phyloP scores from a whole-genome alignment of 1,139 yeast species.

The Geotrichum bryndzae region DNA sequence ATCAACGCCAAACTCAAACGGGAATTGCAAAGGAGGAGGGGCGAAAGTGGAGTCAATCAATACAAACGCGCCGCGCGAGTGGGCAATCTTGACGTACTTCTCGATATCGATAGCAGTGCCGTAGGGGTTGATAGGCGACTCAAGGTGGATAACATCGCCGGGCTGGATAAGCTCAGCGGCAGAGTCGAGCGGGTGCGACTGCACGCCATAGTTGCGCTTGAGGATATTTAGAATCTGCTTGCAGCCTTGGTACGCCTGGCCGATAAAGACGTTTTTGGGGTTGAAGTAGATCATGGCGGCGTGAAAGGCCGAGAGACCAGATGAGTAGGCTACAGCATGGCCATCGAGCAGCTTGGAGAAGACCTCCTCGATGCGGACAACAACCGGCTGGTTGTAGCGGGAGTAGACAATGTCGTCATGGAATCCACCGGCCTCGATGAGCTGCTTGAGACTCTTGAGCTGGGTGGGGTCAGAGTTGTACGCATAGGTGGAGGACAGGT shows the following conservation, averaged over 20 bases:
- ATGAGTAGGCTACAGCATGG: constrained; percentile 59
- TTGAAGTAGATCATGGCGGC: constrained; percentile 66
- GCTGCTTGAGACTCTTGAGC: constrained; percentile 42
- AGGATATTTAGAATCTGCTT: constrained; percentile 62
- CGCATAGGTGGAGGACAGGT: constrained; percentile 70
- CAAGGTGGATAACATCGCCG: constrained; percentile 80
- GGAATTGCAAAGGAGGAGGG: constrained; percentile 83
- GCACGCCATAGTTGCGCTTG: constrained; percentile 53
- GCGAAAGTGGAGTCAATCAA: constrained; percentile 86
- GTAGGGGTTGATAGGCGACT: constrained; percentile 83
- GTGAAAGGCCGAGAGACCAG: constrained; percentile 76
- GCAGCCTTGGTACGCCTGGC: constrained; percentile 81
- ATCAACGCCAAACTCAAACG: constrained; percentile 77
- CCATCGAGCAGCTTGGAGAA: constrained; percentile 50
- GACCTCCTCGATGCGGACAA: constrained; percentile 59
- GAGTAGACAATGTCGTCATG: constrained; percentile 49
- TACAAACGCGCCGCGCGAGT: constrained; percentile 59
- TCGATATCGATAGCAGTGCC: constrained; percentile 64
- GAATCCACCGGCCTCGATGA: constrained; percentile 30
- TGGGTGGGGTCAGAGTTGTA: constrained; percentile 56
- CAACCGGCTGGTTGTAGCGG: constrained; percentile 66
- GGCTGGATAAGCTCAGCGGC: constrained; percentile 47
- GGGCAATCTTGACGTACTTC: constrained; percentile 61
- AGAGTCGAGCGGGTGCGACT: constrained; percentile 47
- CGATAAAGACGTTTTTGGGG: constrained; percentile 72